These are phyloP conservation scores for Cupressus sempervirens DNA, from an alignment of 75 land plant species.

Conservation along the genomic window DNA sequence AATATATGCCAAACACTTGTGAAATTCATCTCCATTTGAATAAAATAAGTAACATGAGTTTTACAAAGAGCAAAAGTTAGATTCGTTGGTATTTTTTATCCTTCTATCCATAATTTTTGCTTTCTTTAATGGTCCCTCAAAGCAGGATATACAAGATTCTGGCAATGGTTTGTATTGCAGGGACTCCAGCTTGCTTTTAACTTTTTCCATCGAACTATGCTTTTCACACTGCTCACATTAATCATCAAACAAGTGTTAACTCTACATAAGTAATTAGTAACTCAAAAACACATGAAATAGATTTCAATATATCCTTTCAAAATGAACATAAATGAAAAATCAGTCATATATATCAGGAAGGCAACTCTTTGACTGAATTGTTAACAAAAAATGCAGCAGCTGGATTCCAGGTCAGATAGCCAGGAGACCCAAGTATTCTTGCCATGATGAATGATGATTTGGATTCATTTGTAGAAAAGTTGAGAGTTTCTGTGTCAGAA, in stretches of 20 bases:
- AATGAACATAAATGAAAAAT: neutral
- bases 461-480: too few species aligned
- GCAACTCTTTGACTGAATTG: too few species aligned
- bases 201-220: neutral
- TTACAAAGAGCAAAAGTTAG: neutral
- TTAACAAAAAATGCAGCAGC: too few species aligned
- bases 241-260: neutral
- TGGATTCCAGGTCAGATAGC: too few species aligned
- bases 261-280: neutral
- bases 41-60: neutral
- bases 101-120: neutral
- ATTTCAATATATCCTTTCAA: neutral
- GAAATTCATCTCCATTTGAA: neutral
- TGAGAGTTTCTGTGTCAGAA: too few species aligned
- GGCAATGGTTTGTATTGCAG: constrained; percentile 4
- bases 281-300: neutral
- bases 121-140: neutral
- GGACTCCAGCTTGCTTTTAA: constrained; percentile 8
- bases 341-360: too few species aligned
- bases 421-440: too few species aligned
- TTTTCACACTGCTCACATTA: neutral
- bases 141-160: constrained; percentile 1
- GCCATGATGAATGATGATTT: too few species aligned
- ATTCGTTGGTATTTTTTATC: neutral
- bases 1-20: neutral